Evolutionary conservation across 495 filamentous ascomycete genomes (phyloP), one percentile per base, ranked within the genome.

Genomic region (Aspergillus nanangensis): DNA sequence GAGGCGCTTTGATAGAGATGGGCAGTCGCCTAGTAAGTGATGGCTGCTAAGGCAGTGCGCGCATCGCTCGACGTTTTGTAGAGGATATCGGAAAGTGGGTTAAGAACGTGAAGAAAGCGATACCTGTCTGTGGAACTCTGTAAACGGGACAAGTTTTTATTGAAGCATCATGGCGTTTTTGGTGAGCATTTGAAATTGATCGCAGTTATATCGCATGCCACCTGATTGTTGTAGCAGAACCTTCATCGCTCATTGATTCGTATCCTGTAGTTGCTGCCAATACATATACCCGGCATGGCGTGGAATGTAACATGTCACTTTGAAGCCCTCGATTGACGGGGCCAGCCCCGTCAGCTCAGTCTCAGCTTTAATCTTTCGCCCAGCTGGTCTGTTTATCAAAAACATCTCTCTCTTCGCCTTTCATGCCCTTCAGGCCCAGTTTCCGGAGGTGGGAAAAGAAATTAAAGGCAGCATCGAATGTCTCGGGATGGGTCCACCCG

Each of bases 1-100:
- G 21, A 58, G 33, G 3, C 48, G 51, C 15, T 34, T 44, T 14
- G 39, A 32, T 5, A 63, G 63, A 10, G 53, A 57, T 2, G 70
- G 67, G 35, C 75, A 79, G 33, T 77, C 70, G 11, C 74, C 75
- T 2, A 71, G 55, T 1, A 79, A 55, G 54, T 79, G 75, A 22
- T 53, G 64, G 22, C 50, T 51, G 48, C 66, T 73, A 29, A 62
- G 57, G 52, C 75, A 78, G 44, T 71, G 62, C 32, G 72, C 63
- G 50, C 29, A 50, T 53, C 46, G 53, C 60, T 33, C 31, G 50
- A 17, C 51, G 57, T 27, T 55, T 66, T 43, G 54, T 66, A 22
- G 21, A 44, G 34, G 58, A 66, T 35, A 66, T 63, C 49, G 25
- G 22, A 7, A 19, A 55, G 1, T 66, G 55, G 62, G 52, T 52